phyloP scores from a whole-genome alignment of 805 yeast species.

The Pichia exigua region DNA sequence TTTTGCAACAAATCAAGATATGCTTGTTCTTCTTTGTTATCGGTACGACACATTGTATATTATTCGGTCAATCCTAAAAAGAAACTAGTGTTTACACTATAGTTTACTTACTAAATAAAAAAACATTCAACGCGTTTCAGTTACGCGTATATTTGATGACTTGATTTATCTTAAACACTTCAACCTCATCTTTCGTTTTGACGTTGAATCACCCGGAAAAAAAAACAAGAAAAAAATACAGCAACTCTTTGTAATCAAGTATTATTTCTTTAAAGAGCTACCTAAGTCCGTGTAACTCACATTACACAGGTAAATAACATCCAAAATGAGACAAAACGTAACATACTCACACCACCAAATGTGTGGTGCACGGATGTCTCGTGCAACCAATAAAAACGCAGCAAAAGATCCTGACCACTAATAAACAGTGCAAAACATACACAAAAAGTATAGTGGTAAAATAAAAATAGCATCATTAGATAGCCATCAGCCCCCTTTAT shows the following conservation, averaged over 20 bases:
- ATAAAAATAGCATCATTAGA: background rate
- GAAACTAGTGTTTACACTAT: background rate
- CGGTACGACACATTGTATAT: background rate
- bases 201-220: no score
- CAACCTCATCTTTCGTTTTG: no score
- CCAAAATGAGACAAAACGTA: no score
- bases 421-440: background rate
- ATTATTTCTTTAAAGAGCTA: no score
- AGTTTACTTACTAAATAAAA: background rate
- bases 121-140: background rate
- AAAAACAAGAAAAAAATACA: no score
- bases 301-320: no score
- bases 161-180: no score
- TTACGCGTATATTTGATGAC: background rate
- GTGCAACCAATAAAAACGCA: background rate
- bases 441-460: background rate
- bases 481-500: background rate
- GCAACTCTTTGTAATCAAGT: no score
- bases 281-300: no score
- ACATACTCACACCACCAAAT: no score
- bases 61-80: background rate
- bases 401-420: background rate
- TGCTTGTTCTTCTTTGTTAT: slow-evolving; percentile 62
- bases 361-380: background rate
- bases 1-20: slow-evolving; percentile 74